These are phyloP conservation scores for Hymenoscyphus occultus DNA, from an alignment of 2,329 filamentous ascomycete species.

Conservation along the genomic window DNA sequence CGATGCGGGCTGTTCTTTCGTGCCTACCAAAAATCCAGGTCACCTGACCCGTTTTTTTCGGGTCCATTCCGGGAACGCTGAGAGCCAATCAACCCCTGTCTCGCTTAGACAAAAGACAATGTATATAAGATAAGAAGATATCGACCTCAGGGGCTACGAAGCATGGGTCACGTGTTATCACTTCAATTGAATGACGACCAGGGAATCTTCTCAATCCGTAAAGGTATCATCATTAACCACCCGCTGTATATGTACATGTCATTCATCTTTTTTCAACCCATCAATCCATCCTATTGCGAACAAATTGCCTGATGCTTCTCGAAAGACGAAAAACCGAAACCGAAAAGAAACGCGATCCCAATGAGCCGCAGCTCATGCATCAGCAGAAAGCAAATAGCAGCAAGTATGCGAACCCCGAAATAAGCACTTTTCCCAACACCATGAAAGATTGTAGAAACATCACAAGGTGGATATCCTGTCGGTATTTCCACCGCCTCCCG, in stretches of 20 bases:
- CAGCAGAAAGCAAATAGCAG: slow-evolving; percentile 2
- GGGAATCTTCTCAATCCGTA: not conserved
- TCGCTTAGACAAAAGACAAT: no score
- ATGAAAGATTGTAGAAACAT: slow-evolving; percentile 7
- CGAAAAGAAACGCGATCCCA: not conserved
- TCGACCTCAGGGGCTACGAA: no score
- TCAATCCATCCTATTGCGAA: slow-evolving; percentile 1
- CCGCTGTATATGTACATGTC: not conserved
- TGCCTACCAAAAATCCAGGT: no score
- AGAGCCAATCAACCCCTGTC: no score
- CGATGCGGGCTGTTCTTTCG: no score
- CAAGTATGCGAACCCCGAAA: slow-evolving; percentile 13
- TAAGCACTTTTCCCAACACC: slow-evolving; percentile 23
- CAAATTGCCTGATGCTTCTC: not conserved
- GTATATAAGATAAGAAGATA: no score
- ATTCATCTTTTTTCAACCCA: not conserved
- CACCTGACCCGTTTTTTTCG: no score
- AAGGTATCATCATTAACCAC: not conserved
- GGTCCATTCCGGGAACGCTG: no score
- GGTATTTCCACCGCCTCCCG: not conserved
- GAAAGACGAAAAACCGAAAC: not conserved
- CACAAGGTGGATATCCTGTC: not conserved
- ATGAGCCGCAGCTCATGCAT: slow-evolving; percentile 8
- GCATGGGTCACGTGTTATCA: no score
- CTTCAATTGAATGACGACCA: not conserved